These are phyloP conservation scores for Orbilia brochopaga DNA, from an alignment of 2,329 filamentous ascomycete genomes.

Conservation along the genomic window DNA sequence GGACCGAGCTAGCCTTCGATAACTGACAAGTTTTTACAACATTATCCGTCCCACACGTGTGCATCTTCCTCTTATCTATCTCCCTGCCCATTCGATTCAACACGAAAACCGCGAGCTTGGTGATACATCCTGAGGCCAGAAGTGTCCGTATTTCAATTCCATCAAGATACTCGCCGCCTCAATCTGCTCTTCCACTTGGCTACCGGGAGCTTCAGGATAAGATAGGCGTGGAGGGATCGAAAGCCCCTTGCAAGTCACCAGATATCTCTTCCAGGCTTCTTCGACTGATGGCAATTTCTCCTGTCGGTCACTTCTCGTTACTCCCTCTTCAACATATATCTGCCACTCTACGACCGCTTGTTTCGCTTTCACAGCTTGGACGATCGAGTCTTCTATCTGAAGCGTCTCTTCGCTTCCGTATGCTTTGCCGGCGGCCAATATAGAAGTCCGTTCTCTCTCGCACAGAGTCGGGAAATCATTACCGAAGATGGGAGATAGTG, in stretches of 20 bases:
- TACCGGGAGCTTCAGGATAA: slow-evolving; percentile 13
- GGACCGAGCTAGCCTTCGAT: no score
- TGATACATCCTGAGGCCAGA: background rate
- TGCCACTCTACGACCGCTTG: slow-evolving; percentile 51
- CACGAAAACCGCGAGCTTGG: background rate
- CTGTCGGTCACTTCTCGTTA: slow-evolving; percentile 20
- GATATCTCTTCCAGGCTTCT: slow-evolving; percentile 34
- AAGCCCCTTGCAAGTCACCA: slow-evolving; percentile 21
- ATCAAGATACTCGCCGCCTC: slow-evolving; percentile 41
- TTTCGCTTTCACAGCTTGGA: slow-evolving; percentile 45
- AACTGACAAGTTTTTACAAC: no score
- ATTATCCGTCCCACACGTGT: no score
- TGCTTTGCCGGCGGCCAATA: slow-evolving; percentile 11
- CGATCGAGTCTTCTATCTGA: slow-evolving; percentile 28
- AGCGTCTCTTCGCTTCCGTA: slow-evolving; percentile 30
- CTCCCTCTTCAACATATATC: slow-evolving; percentile 37
- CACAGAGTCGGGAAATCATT: slow-evolving; percentile 77
- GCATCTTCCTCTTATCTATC: no score
- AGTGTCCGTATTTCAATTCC: slow-evolving; percentile 29
- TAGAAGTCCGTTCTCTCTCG: slow-evolving; percentile 52
- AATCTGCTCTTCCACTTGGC: slow-evolving; percentile 18
- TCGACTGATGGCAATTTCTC: slow-evolving; percentile 22
- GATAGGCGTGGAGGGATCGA: slow-evolving; percentile 33
- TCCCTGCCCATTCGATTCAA: background rate
- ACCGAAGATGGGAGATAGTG: slow-evolving; percentile 89